A percentile compares a stretch with the other conserved stretches of the same genome.
These are phyloP conservation scores for Cladorrhinum sp. DNA, from an alignment of 2,329 filamentous ascomycete species.

Conservation along the genomic window DNA sequence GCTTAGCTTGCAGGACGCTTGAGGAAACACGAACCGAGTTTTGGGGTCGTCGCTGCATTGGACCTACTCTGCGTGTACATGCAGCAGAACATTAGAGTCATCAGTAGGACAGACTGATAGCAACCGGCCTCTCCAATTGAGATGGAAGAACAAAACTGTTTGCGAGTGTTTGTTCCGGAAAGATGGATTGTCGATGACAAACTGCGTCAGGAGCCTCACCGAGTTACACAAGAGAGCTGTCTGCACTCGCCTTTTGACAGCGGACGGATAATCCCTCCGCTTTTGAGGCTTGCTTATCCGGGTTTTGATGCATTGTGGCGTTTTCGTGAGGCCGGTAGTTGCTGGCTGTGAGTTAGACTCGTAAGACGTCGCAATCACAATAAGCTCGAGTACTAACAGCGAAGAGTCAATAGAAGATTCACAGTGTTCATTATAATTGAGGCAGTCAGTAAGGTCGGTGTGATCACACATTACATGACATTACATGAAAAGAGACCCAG, in stretches of 20 bases:
- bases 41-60: background rate
- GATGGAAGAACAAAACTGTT: background rate
- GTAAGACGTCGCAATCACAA: no score
- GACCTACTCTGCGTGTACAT: background rate
- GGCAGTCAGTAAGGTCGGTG: no score
- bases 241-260: background rate
- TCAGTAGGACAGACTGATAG: no score
- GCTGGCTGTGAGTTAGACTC: no score
- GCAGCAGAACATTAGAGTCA: background rate
- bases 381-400: no score
- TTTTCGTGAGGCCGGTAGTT: background rate
- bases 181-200: background rate
- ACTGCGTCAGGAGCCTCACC: background rate
- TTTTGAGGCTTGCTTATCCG: background rate
- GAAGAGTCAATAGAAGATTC: no score
- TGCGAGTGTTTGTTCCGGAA: background rate
- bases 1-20: background rate
- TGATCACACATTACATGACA: no score
- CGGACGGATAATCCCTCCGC: background rate
- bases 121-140: no score
- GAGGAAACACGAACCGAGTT: background rate
- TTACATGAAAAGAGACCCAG: no score
- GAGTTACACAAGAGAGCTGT: background rate
- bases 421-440: no score
- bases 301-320: background rate